Base-by-base conservation (phyloP, 768 basidiomycete genomes). In the Dictyophora rubrovolvata region DNA sequence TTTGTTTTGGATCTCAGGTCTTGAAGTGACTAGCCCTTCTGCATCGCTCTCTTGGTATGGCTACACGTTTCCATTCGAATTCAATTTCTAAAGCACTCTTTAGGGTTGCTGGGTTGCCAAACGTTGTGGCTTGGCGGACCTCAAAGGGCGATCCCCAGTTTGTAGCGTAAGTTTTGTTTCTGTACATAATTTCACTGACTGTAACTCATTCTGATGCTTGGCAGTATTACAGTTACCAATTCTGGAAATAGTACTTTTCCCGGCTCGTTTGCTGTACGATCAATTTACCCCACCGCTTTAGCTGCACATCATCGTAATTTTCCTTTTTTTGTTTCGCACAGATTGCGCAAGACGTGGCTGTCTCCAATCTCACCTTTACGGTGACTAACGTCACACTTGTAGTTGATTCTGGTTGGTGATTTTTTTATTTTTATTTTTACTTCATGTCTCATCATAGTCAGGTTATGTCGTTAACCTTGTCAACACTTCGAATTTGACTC, bases 391-490 rank as follows among this genome's bases (percentile, higher is more conserved):
- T 75, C 51, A 74, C 74, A 2, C 65, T 66, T 11, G 36, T 48
- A 10, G 47, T 57, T 37, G 64, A 35, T n/a, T 37, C 49, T 11
- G 62, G 62, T 62, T 54, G 10, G 55, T 48, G 36, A 22, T 4
- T 50, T 16, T 49, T 17, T 49, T 28, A 7, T 28, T 20, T n/a
- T 5, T 3, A 8, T 53, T 17, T 11, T 12, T 1, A 18, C 6
- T 2, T 12, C 42, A 12, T n/a, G 11, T 46, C 12, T 54, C 23
- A 60, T 53, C 50, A 12, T 49, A 60, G 35, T 63, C 59, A 23
- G 64, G 64, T 49, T 76, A 74, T 63, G 60, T 63, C 53, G 71
- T 76, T 51, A 63, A 65, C 55, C 75, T 75, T 60, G 66, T 72
- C 48, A 72, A 70, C 64, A 64, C 69, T 17, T 50, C 54, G 20